Conservation (phyloP, 2,329 filamentous ascomycete genomes). For the Verticillium nonalfalfae region DNA sequence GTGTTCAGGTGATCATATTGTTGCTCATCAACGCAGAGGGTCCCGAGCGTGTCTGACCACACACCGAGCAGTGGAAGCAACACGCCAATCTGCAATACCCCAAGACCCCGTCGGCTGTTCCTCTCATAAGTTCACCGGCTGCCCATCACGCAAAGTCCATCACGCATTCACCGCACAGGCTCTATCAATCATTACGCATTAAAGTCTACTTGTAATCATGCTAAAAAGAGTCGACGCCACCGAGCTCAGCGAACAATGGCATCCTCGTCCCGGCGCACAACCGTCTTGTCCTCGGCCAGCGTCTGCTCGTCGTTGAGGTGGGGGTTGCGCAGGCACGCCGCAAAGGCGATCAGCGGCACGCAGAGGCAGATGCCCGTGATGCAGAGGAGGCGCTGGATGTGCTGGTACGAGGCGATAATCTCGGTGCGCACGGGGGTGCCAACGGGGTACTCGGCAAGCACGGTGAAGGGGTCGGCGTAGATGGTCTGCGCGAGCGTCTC, state of each 20-base stretch:
- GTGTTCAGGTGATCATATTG: too few relatives aligned
- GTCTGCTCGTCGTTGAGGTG: constrained; percentile 38
- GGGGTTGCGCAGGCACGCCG: constrained; percentile 35
- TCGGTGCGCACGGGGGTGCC: constrained; percentile 35
- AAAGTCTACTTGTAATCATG: neutral
- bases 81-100: too few relatives aligned
- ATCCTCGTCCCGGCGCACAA: neutral
- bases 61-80: too few relatives aligned
- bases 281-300: constrained; percentile 22
- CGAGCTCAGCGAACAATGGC: neutral
- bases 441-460: constrained; percentile 26
- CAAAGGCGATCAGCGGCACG: constrained; percentile 39
- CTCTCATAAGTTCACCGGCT: too few relatives aligned
- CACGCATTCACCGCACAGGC: too few relatives aligned
- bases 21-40: too few relatives aligned
- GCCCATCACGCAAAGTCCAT: too few relatives aligned
- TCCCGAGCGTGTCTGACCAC: too few relatives aligned
- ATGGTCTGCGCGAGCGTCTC: constrained; percentile 25
- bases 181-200: neutral
- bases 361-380: constrained; percentile 43
- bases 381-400: constrained; percentile 38
- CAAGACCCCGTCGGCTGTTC: too few relatives aligned
- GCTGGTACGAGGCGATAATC: constrained; percentile 37
- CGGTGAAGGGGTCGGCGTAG: constrained; percentile 28
- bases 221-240: neutral